These are phyloP conservation scores for Phialophora macrospora DNA, from an alignment of 2,329 filamentous ascomycete genomes.

Conservation along the genomic window DNA sequence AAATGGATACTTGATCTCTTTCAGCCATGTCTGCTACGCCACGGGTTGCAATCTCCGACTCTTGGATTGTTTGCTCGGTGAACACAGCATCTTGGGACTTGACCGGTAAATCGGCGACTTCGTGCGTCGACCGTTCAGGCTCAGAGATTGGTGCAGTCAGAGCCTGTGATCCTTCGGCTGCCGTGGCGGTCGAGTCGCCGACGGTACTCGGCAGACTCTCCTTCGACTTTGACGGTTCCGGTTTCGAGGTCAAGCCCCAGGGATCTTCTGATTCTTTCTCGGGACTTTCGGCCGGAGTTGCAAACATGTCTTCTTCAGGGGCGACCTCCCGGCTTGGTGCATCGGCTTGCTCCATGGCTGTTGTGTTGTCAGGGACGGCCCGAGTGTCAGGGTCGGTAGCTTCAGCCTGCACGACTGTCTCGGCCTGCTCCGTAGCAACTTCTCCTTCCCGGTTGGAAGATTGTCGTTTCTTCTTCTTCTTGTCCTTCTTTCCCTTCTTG, in stretches of 20 bases:
- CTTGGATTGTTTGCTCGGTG: constrained; percentile 6
- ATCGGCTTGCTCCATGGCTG: not conserved
- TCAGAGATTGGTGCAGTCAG: too few species aligned
- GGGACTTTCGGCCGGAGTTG: constrained; percentile 1
- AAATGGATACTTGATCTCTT: not conserved
- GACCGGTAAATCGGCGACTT: not conserved
- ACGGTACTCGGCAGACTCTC: too few species aligned
- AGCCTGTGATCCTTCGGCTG: too few species aligned
- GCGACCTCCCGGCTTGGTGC: not conserved
- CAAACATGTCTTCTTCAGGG: constrained; percentile 2
- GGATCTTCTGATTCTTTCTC: constrained; percentile 17
- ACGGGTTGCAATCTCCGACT: not conserved
- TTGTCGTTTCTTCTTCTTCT: constrained; percentile 31
- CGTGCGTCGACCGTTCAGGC: constrained; percentile 17
- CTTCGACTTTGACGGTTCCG: too few species aligned
- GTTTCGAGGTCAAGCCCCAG: constrained; percentile 15
- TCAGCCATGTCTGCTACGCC: not conserved
- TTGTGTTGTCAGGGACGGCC: not conserved
- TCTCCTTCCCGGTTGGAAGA: constrained; percentile 15
- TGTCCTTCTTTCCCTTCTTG: constrained; percentile 35
- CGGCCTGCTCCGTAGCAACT: not conserved
- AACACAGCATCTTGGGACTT: not conserved
- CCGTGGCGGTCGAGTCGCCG: too few species aligned
- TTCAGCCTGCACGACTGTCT: not conserved
- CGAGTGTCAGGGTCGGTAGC: not conserved